Conservation (phyloP, 768 basidiomycete species). For the Hygrocybe punicea region DNA sequence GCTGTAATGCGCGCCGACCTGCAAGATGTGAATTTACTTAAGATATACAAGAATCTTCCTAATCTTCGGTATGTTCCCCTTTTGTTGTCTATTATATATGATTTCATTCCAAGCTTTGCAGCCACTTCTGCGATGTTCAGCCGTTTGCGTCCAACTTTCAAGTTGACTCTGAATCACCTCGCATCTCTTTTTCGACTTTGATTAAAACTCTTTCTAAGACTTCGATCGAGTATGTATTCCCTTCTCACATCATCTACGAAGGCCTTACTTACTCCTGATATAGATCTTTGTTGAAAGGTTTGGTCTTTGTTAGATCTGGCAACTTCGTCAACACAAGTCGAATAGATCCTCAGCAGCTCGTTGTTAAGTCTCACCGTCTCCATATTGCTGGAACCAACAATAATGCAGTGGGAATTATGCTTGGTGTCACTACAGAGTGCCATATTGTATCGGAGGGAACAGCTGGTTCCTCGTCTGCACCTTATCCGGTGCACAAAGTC, state of each 20-base stretch:
- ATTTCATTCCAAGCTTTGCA: background rate
- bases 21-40: too few species aligned
- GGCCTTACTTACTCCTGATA: background rate
- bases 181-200: background rate
- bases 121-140: background rate
- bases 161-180: background rate
- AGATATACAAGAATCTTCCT: background rate
- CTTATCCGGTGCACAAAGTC: background rate
- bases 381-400: slow-evolving; percentile 1
- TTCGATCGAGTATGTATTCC: background rate
- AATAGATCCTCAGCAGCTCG: slow-evolving; percentile 1
- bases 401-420: slow-evolving; percentile 5
- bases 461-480: background rate
- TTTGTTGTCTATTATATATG: background rate
- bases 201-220: background rate
- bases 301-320: background rate
- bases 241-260: background rate
- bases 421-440: slow-evolving; percentile 8
- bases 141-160: background rate
- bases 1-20: too few species aligned
- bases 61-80: background rate
- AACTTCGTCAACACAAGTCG: slow-evolving; percentile 4
- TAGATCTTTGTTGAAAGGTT: background rate
- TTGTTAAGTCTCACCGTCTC: background rate
- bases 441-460: background rate